phyloP scores from a whole-genome alignment of 306 rosid genomes.

The Sindora glabra region DNA sequence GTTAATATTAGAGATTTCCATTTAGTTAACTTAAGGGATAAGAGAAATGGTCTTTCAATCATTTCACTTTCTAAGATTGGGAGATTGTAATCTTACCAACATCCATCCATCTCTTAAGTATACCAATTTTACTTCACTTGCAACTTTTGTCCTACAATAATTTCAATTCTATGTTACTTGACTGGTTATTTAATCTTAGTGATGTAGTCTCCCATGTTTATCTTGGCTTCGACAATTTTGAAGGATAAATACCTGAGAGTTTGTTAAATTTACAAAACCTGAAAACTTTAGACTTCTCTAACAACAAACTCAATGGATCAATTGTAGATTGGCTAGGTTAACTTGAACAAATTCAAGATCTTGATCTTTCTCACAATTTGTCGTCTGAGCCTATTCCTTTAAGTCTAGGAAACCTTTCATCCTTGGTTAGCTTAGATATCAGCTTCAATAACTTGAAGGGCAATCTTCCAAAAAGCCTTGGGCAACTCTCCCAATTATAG shows the following conservation, averaged over 20 bases:
- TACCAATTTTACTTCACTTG: too few relatives aligned
- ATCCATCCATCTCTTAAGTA: too few relatives aligned
- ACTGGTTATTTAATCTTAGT: too few relatives aligned
- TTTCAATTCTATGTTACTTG: too few relatives aligned
- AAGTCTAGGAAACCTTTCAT: constrained; percentile 18
- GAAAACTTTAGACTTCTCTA: not conserved
- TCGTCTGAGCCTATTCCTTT: constrained; percentile 25
- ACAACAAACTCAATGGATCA: not conserved
- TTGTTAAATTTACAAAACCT: not conserved
- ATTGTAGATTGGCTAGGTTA: constrained; percentile 13
- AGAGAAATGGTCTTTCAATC: too few relatives aligned
- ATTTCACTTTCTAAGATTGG: too few relatives aligned
- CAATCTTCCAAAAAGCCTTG: not conserved
- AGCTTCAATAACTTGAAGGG: not conserved
- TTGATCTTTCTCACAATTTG: constrained; percentile 3
- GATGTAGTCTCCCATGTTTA: too few relatives aligned
- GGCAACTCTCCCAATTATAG: not conserved
- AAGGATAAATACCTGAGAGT: not conserved
- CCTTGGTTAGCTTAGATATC: not conserved
- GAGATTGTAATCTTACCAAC: too few relatives aligned
- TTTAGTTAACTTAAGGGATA: too few relatives aligned
- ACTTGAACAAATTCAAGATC: constrained; percentile 5
- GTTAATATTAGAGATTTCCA: too few relatives aligned
- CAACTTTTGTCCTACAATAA: too few relatives aligned
- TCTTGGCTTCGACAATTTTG: too few relatives aligned